These are phyloP conservation scores for Zopfia rhizophila DNA, from an alignment of 2,329 filamentous ascomycete genomes.

Conservation along the genomic window DNA sequence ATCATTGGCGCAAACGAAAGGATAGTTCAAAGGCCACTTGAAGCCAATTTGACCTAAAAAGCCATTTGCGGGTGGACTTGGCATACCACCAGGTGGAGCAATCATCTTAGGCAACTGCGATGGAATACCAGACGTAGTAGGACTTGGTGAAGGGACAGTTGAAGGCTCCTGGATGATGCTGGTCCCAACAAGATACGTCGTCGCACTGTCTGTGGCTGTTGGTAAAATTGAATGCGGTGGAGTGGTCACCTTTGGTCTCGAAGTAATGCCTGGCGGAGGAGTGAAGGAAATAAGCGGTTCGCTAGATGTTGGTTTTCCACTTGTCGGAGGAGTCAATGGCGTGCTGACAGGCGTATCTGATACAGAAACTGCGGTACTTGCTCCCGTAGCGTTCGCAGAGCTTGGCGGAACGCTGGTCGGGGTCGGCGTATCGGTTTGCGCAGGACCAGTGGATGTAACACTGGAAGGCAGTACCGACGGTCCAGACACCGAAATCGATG, in stretches of 20 bases:
- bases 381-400: conserved; percentile 21
- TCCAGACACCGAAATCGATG: no score
- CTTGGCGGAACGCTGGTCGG: no score
- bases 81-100: conserved; percentile 71
- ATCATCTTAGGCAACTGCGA: conserved; percentile 79
- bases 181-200: conserved; percentile 64
- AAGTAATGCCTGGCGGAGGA: conserved; percentile 30
- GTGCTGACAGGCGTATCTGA: conserved; percentile 3
- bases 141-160: conserved; percentile 55
- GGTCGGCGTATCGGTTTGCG: no score
- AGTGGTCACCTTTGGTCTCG: conserved; percentile 39
- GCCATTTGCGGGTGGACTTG: conserved; percentile 68
- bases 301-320: conserved; percentile 15
- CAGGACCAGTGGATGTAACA: no score
- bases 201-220: conserved; percentile 59
- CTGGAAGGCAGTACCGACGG: no score
- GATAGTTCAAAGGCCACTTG: conserved; percentile 81
- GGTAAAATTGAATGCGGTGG: conserved; percentile 55
- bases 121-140: conserved; percentile 66
- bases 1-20: conserved; percentile 77
- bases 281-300: conserved; percentile 25
- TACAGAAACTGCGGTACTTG: not conserved
- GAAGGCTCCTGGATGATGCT: conserved; percentile 70
- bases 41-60: conserved; percentile 87
- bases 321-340: conserved; percentile 9